phyloP scores from a whole-genome alignment of 805 yeast species.

The Nakazawaea pomicola region DNA sequence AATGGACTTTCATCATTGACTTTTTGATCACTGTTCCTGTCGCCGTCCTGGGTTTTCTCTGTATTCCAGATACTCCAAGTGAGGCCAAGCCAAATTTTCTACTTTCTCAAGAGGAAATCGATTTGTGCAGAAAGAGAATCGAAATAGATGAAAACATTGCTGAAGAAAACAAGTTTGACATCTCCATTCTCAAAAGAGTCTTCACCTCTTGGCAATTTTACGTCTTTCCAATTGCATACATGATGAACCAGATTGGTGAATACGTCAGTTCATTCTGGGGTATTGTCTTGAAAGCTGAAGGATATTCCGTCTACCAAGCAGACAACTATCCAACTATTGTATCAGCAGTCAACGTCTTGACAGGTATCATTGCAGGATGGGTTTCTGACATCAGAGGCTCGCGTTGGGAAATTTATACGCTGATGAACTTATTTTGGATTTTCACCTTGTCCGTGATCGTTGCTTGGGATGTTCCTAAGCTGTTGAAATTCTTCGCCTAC shows the following conservation, averaged over 20 bases:
- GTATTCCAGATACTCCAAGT: conserved; percentile 47
- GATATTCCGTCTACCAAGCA: conserved; percentile 37
- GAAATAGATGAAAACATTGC: conserved; percentile 25
- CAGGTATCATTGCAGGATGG: conserved; percentile 10
- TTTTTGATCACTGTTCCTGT: conserved; percentile 55
- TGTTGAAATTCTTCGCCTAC: conserved; percentile 39
- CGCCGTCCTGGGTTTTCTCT: conserved; percentile 48
- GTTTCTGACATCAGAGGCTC: conserved; percentile 9
- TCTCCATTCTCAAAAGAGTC: conserved; percentile 37
- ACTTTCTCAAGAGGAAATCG: conserved; percentile 35
- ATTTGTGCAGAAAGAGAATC: conserved; percentile 37
- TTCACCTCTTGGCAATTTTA: conserved; percentile 53
- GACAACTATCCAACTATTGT: conserved; percentile 52
- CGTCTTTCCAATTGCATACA: conserved; percentile 32
- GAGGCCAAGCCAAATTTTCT: conserved; percentile 27
- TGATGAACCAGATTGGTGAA: conserved; percentile 27
- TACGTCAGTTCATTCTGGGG: conserved; percentile 43
- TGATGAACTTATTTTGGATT: conserved; percentile 19
- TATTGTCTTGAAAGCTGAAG: conserved; percentile 36
- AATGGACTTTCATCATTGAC: conserved; percentile 65
- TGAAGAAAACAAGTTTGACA: conserved; percentile 15
- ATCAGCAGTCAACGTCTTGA: conserved; percentile 42
- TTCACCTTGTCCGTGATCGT: conserved; percentile 36
- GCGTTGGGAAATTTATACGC: conserved; percentile 8
- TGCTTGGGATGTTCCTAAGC: conserved; percentile 36